Evolutionary conservation across 73 alveolate species (phyloP).

Genomic region (Uronychia setigera): DNA sequence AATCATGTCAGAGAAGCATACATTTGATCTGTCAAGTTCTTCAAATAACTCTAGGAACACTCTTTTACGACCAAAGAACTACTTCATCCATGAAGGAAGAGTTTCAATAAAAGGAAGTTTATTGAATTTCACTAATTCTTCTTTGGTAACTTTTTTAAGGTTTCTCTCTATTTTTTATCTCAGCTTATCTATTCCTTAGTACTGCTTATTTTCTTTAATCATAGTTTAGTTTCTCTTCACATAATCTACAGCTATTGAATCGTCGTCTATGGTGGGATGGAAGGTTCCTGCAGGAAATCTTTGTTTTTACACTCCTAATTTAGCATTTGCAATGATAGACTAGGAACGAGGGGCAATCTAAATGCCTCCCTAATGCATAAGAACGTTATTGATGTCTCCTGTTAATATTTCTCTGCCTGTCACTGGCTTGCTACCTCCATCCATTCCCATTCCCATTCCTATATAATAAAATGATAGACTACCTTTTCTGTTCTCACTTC

Average conservation of each 20-base stretch:
- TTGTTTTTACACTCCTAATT: neutral
- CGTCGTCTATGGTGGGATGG: neutral
- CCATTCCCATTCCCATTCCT: no score
- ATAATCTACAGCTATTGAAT: neutral
- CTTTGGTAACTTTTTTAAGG: neutral
- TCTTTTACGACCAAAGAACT: constrained; percentile 3
- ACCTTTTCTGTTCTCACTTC: no score
- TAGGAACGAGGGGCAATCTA: neutral
- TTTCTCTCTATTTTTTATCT: neutral
- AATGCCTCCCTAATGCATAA: neutral
- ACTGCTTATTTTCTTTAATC: neutral
- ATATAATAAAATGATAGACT: no score
- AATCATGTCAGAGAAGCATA: constrained; percentile 15
- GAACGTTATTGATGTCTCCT: neutral
- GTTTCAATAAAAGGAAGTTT: neutral
- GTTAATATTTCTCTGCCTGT: neutral
- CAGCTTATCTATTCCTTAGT: neutral
- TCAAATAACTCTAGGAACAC: constrained; percentile 20
- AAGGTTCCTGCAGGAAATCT: neutral
- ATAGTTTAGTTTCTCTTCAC: no score
- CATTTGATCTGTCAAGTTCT: constrained; percentile 22
- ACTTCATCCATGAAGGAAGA: neutral
- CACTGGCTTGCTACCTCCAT: no score
- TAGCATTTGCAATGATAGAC: neutral
- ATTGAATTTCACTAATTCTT: neutral